These are phyloP conservation scores for Pelargonium nanum DNA, from an alignment of 345 rosid species.

Conservation along the genomic window DNA sequence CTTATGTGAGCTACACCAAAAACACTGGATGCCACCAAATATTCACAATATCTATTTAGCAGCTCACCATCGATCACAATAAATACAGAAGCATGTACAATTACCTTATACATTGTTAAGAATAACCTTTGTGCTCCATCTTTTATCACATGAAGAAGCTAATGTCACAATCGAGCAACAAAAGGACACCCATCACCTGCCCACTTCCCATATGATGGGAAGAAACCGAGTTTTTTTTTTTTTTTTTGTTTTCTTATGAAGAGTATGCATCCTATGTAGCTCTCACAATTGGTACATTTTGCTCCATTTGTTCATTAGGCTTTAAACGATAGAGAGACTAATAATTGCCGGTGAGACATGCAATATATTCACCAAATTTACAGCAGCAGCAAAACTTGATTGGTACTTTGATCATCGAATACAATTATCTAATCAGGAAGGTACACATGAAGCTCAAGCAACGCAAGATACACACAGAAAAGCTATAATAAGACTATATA, in stretches of 20 bases:
- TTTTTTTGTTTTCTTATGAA: constrained; percentile 21
- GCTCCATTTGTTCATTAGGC: constrained; percentile 7
- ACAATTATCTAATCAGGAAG: too few species aligned
- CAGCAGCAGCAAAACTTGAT: not conserved
- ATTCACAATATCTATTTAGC: constrained; percentile 18
- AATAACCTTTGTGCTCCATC: constrained; percentile 74
- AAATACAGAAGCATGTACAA: constrained; percentile 49
- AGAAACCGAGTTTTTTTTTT: constrained; percentile 32
- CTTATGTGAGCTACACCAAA: constrained; percentile 19
- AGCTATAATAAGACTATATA: too few species aligned
- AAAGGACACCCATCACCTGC: constrained; percentile 78
- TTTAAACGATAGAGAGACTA: not conserved
- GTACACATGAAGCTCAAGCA: too few species aligned
- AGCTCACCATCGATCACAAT: constrained; percentile 29
- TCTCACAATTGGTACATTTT: constrained; percentile 16
- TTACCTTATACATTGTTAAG: constrained; percentile 93
- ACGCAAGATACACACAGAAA: too few species aligned
- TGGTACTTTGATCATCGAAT: not conserved
- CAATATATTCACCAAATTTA: constrained; percentile 4
- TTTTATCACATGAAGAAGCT: constrained; percentile 87
- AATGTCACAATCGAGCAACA: constrained; percentile 72
- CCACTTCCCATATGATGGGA: constrained; percentile 48
- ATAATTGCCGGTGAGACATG: not conserved
- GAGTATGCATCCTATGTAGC: constrained; percentile 25
- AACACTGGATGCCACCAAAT: constrained; percentile 15